A percentile compares a stretch with the other conserved stretches of the same genome.
Conservation (phyloP, 352 stramenopile genomes). For the Plasmopara halstedii region DNA sequence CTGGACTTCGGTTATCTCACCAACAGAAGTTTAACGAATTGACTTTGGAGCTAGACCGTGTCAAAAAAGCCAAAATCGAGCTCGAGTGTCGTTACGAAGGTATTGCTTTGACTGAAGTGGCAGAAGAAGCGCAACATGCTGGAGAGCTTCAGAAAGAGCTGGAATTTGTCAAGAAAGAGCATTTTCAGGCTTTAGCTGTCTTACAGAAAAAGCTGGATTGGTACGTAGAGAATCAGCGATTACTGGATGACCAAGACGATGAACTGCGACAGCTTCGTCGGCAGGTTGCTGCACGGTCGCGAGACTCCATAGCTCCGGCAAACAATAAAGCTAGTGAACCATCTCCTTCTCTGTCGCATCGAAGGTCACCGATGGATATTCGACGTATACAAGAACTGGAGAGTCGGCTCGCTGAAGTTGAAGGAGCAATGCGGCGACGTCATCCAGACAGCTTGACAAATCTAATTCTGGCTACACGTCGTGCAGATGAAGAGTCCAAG, state of each 20-base stretch:
- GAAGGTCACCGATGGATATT: slow-evolving; percentile 45
- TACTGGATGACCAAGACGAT: slow-evolving; percentile 76
- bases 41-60: slow-evolving; percentile 57
- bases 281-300: slow-evolving; percentile 5
- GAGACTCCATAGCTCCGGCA: slow-evolving; percentile 9
- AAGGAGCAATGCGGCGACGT: slow-evolving; percentile 63
- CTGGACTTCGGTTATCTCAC: slow-evolving; percentile 21
- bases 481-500: slow-evolving; percentile 59
- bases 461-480: slow-evolving; percentile 62
- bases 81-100: slow-evolving; percentile 75
- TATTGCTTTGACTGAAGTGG: slow-evolving; percentile 51
- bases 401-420: slow-evolving; percentile 49
- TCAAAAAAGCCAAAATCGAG: slow-evolving; percentile 77
- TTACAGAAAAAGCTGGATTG: slow-evolving; percentile 81
- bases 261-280: slow-evolving; percentile 31
- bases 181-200: slow-evolving; percentile 30
- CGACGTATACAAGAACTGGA: slow-evolving; percentile 75
- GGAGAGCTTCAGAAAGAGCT: slow-evolving; percentile 39
- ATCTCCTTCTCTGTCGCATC: slow-evolving; percentile 12
- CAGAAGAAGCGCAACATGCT: slow-evolving; percentile 42
- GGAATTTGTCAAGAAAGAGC: slow-evolving; percentile 37
- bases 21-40: slow-evolving; percentile 58
- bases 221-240: slow-evolving; percentile 76
- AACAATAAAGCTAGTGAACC: slow-evolving; percentile 5
- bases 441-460: slow-evolving; percentile 77